A percentile compares a stretch with the other conserved stretches of the same genome.
Evolutionary conservation across 352 stramenopile genomes (phyloP).

Genomic region (Pelagophyceae sp.): DNA sequence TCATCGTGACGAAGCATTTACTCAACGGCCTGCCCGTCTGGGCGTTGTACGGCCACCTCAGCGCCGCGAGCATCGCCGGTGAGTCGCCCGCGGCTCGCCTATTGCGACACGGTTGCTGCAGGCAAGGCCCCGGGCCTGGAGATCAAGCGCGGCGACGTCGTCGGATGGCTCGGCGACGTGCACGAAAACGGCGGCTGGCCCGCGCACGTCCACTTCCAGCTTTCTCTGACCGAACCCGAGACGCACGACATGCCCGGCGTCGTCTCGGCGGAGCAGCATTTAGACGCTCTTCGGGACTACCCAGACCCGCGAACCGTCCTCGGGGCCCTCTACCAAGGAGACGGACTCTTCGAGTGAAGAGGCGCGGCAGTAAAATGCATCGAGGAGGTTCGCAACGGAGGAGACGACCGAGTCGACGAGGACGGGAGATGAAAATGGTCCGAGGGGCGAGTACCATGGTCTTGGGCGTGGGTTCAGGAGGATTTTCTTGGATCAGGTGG

Average conservation of each 20-base stretch:
- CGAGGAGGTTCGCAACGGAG: too few relatives aligned
- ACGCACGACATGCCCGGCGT: constrained; percentile 31
- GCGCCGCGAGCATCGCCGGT: neutral
- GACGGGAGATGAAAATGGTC: too few relatives aligned
- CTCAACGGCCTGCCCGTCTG: constrained; percentile 20
- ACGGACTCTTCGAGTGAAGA: too few relatives aligned
- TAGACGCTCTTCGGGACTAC: constrained; percentile 44
- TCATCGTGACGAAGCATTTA: constrained; percentile 50
- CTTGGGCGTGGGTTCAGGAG: too few relatives aligned
- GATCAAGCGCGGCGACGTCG: neutral
- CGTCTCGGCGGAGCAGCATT: constrained; percentile 39
- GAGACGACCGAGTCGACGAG: too few relatives aligned
- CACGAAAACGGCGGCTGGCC: constrained; percentile 11
- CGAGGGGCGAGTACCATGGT: too few relatives aligned
- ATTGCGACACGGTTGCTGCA: too few relatives aligned
- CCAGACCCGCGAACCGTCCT: constrained; percentile 49
- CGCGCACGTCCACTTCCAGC: constrained; percentile 6
- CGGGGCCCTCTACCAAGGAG: constrained; percentile 43
- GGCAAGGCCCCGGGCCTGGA: neutral
- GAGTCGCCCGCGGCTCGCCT: too few relatives aligned
- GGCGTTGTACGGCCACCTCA: constrained; percentile 1
- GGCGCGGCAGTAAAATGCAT: too few relatives aligned
- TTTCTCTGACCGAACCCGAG: neutral
- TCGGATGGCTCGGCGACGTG: neutral
- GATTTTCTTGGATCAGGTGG: too few relatives aligned